Base-by-base conservation (phyloP, 129 eudicot species). In the Rutidosis leptorrhynchoides region DNA sequence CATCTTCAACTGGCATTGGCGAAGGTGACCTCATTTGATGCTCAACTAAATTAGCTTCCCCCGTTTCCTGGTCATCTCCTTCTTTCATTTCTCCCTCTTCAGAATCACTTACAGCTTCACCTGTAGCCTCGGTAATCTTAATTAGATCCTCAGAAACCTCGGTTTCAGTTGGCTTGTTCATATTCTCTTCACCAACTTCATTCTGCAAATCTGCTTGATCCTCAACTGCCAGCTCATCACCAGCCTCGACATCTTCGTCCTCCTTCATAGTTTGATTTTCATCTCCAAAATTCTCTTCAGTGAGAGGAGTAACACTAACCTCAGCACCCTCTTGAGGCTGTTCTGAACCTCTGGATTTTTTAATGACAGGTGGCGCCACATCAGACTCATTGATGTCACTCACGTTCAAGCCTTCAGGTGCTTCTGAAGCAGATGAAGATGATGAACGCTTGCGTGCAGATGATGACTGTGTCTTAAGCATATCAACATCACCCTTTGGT, bases 61-160 rank as follows among this genome's bases (percentile, higher is more conserved):
- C 82, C 5, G 11, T 51, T 74, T 72, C 90, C 58, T 81, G 84
- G 37, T 62, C 82, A 53, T 69, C 82, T 40, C 77, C 82, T 29
- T 76, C 86, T 8, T 61, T 71, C 68, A 92, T 48, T 71, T 93
- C 98, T 32, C 96, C 98, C 69, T 85, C 98, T 78, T 92, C 98
- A 58, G 83, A 72, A 2, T 92, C 98, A 61, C 82, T 83, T 26
- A 62, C 85, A 40, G 69, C 73, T 74, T 88, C 98, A 15, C 56
- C 68, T 9, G 75, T 70, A 3, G 45, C 80, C 70, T 80, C 81
- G 9, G 54, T 32, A 22, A 65, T 42, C 27, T 74, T 73, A 7
- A 72, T 27, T 19, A 66, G 83, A 67, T 83, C 84, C 37, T 91
- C 95, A 27, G 86, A 48, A 54, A 57, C 77, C 6, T 74, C 73